Conservation (phyloP, 495 filamentous ascomycete species). For the Letharia lupina region DNA sequence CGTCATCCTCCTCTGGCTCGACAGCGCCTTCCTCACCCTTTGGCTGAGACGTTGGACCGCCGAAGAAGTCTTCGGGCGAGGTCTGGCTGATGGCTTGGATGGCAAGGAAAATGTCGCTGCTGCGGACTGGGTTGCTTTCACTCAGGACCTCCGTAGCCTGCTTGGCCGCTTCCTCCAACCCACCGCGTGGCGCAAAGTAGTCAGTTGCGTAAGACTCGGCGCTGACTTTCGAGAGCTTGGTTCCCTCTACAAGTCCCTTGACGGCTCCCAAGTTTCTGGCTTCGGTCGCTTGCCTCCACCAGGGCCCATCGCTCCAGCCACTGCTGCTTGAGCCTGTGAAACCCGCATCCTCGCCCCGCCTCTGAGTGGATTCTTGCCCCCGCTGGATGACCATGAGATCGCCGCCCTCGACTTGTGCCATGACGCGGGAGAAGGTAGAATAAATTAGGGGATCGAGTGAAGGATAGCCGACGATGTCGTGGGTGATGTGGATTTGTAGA, state of each 20-base stretch:
- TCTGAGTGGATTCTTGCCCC: slow-evolving; percentile 71
- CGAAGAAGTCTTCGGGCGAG: slow-evolving; percentile 58
- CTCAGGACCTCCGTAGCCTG: slow-evolving; percentile 63
- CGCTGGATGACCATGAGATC: slow-evolving; percentile 95
- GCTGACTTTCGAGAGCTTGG: slow-evolving; percentile 77
- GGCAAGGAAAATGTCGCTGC: slow-evolving; percentile 88
- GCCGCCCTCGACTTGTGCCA: slow-evolving; percentile 96
- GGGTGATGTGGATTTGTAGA: slow-evolving; percentile 94
- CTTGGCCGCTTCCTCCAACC: slow-evolving; percentile 70
- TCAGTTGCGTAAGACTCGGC: slow-evolving; percentile 82
- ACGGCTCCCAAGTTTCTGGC: slow-evolving; percentile 74
- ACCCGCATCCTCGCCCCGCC: slow-evolving; percentile 51
- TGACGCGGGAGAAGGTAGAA: slow-evolving; percentile 87
- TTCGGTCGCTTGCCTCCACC: slow-evolving; percentile 72
- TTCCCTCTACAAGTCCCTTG: slow-evolving; percentile 72
- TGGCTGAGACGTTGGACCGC: slow-evolving; percentile 40
- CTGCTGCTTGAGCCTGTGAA: slow-evolving; percentile 47
- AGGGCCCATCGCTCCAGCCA: slow-evolving; percentile 87
- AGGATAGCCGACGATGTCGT: slow-evolving; percentile 89
- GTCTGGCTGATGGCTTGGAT: slow-evolving; percentile 75
- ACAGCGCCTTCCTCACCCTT: slow-evolving; percentile 45
- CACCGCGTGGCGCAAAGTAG: slow-evolving; percentile 66
- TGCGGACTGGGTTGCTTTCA: slow-evolving; percentile 81
- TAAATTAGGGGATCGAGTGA: slow-evolving; percentile 91
- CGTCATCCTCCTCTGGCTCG: slow-evolving; percentile 38